These are phyloP conservation scores for Grigorovia humatica DNA, from an alignment of 805 yeast species.

Conservation along the genomic window DNA sequence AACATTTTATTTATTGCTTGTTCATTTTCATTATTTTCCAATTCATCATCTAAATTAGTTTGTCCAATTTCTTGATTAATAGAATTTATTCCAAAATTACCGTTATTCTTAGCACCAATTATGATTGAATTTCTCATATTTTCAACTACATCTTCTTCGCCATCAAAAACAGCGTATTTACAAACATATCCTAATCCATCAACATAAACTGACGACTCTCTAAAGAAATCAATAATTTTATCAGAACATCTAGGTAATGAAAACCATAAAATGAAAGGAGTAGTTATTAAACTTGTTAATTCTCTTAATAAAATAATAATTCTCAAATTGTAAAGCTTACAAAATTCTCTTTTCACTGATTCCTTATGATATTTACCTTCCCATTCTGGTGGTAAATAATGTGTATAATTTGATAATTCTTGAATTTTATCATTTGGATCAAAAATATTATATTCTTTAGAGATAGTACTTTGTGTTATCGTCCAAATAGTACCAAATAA, in stretches of 20 bases:
- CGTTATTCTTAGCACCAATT: constrained; percentile 7
- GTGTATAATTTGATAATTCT: constrained; percentile 78
- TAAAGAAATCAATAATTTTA: constrained; percentile 75
- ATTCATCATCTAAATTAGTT: constrained; percentile 1
- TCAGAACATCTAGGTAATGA: constrained; percentile 66
- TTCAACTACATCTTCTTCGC: constrained; percentile 39
- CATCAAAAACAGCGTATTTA: constrained; percentile 84
- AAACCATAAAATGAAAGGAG: constrained; percentile 87
- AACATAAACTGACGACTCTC: constrained; percentile 82
- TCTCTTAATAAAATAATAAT: constrained; percentile 65
- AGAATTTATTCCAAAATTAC: neutral
- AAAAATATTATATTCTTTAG: constrained; percentile 60
- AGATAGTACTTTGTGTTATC: constrained; percentile 58
- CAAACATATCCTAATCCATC: constrained; percentile 95
- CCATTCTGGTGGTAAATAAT: constrained; percentile 83
- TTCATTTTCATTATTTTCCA: constrained; percentile 10
- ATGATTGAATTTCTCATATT: constrained; percentile 17
- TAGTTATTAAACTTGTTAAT: constrained; percentile 65
- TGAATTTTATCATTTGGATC: constrained; percentile 85
- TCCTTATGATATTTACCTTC: constrained; percentile 76
- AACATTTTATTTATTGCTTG: constrained; percentile 72
- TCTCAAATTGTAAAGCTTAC: constrained; percentile 64
- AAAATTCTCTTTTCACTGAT: constrained; percentile 73
- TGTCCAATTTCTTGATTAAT: neutral
- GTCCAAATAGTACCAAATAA: constrained; percentile 86